These are phyloP conservation scores for Talaromyces sp. DNA, from an alignment of 2,329 filamentous ascomycete genomes.

Conservation along the genomic window DNA sequence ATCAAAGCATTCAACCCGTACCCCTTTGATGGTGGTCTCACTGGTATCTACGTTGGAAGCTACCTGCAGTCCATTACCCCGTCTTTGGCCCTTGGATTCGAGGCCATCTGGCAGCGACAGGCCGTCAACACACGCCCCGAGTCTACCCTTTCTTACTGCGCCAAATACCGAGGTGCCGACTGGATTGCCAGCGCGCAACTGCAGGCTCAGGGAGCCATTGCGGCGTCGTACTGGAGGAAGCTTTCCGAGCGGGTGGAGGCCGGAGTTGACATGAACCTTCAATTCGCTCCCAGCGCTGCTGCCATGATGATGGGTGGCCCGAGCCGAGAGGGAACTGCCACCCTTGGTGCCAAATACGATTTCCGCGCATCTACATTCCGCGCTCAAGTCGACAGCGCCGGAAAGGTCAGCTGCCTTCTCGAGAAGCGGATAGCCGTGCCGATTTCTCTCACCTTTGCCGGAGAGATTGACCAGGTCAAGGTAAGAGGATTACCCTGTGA, in stretches of 20 bases:
- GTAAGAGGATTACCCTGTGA: constrained; percentile 50
- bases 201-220: constrained; percentile 79
- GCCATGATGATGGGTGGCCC: constrained; percentile 69
- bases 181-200: constrained; percentile 92
- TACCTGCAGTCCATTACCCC: constrained; percentile 93
- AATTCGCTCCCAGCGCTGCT: constrained; percentile 61
- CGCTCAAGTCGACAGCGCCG: constrained; percentile 90
- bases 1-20: constrained; percentile 97
- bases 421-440: constrained; percentile 95
- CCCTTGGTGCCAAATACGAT: constrained; percentile 94
- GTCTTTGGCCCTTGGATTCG: constrained; percentile 77
- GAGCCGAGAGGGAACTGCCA: constrained; percentile 82
- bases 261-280: constrained; percentile 88
- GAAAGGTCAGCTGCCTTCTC: constrained; percentile 84
- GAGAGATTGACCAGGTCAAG: constrained; percentile 92
- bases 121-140: constrained; percentile 83
- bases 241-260: constrained; percentile 94
- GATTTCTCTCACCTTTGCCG: constrained; percentile 89
- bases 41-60: constrained; percentile 90
- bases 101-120: constrained; percentile 88
- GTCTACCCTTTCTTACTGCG: constrained; percentile 81
- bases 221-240: constrained; percentile 88
- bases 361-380: constrained; percentile 94
- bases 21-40: constrained; percentile 81
- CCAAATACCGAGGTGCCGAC: constrained; percentile 82